Evolutionary conservation across 768 basidiomycete genomes (phyloP), one percentile per base, ranked within the genome.

Genomic region (Termitomyces sp.): DNA sequence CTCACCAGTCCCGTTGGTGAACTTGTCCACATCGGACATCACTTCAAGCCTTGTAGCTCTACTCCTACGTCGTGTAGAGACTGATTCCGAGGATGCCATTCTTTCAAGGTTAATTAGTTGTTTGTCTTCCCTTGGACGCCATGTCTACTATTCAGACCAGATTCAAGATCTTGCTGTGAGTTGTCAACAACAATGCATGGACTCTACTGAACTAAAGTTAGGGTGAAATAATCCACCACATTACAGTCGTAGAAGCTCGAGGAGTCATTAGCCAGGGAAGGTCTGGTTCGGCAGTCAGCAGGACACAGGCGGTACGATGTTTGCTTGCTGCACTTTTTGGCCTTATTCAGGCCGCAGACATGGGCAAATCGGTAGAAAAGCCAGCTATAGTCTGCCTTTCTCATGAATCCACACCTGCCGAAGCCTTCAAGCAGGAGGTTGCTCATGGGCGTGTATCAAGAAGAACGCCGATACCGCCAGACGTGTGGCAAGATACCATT

Each of bases 71-170:
- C 79, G 90, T 46, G 77, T 86, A 27, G 75, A 82, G 1, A 73
- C 86, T 32, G 79, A 86, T 57, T 74, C 81, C 1, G 72, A 82
- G 12, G 93, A 95, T 63, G 59, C 76, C 7, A 75, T 93, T 10
- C 73, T 98, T 12, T 79, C 84, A 0, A 70, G 79, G 8, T 68
- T 94, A 52, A 87, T 94, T 8, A 78, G 85, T 55, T 88, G 89
- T 65, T 87, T 95, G 43, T 78, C 88, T 2, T 90, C 94, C 0
- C 76, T 98, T 12, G 93, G 93, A 36, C 85, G 88, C 12, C 94
- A 96, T 66, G 86, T 96, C 54, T 95, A 97, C 74, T 98, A 98
- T 67, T 89, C 92, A 39, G 95, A 97, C 70, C 95, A 98, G 71
- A 92, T 94, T 50, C 92, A 93, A 66, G 95, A 97, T 67, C 83